Evolutionary conservation across 352 stramenopile genomes (phyloP).

Genomic region (Phytophthora chlamydospora): DNA sequence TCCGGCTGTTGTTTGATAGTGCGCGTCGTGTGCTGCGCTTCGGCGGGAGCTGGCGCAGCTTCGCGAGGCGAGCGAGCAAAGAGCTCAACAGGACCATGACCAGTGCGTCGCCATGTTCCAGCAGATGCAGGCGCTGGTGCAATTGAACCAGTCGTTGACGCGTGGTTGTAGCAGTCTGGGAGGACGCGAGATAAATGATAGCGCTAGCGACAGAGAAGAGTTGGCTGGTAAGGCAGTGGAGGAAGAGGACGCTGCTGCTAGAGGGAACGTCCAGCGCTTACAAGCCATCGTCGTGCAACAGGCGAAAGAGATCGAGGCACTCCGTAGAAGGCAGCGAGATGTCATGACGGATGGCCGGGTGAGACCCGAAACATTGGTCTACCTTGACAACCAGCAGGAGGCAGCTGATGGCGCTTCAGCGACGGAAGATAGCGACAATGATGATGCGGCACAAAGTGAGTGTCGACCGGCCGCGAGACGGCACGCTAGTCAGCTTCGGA

Average conservation of each 20-base stretch:
- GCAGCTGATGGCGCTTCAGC: not conserved
- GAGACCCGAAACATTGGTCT: not conserved
- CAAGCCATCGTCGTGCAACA: slow-evolving; percentile 51
- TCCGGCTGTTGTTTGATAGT: slow-evolving; percentile 10
- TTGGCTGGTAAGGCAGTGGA: not conserved
- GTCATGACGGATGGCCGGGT: slow-evolving; percentile 5
- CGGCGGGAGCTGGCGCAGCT: slow-evolving; percentile 26
- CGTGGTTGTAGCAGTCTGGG: not conserved
- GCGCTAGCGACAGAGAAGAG: not conserved
- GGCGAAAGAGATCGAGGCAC: slow-evolving; percentile 35
- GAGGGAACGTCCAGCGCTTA: slow-evolving; percentile 24
- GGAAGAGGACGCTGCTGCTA: not conserved
- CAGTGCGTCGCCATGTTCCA: slow-evolving; percentile 51
- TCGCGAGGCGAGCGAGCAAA: slow-evolving; percentile 17
- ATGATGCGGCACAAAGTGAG: not conserved
- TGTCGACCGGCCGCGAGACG: slow-evolving; percentile 3
- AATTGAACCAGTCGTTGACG: slow-evolving; percentile 37
- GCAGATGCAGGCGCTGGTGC: slow-evolving; percentile 51
- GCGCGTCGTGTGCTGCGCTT: slow-evolving; percentile 22
- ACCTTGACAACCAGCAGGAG: slow-evolving; percentile 16
- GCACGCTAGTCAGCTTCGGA: slow-evolving; percentile 20
- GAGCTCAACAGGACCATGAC: slow-evolving; percentile 39
- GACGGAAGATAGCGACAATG: not conserved
- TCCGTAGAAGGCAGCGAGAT: slow-evolving; percentile 27
- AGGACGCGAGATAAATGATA: not conserved